Evolutionary conservation across 2,329 filamentous ascomycete species (phyloP).

Genomic region (Cryphonectria naterciae): DNA sequence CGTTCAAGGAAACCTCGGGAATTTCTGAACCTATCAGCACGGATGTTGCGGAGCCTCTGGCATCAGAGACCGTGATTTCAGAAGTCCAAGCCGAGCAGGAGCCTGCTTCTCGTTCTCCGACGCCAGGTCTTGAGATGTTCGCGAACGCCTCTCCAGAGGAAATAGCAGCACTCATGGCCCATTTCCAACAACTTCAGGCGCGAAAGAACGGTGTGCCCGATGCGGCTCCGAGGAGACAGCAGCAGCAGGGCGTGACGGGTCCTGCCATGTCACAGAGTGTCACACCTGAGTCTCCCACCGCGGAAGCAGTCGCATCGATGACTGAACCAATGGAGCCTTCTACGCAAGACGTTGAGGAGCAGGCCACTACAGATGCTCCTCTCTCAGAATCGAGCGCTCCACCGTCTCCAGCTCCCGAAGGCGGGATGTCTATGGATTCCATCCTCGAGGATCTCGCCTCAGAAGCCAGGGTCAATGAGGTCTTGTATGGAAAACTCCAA

Average conservation of each 20-base stretch:
- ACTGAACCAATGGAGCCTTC: background rate
- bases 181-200: slow-evolving; percentile 7
- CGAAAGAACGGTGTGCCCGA: background rate
- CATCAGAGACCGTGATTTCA: background rate
- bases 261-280: background rate
- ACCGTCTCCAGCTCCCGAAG: background rate
- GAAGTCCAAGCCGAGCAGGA: background rate
- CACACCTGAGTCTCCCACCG: background rate
- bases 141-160: slow-evolving; percentile 10
- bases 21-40: too few relatives aligned
- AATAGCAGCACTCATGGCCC: slow-evolving; percentile 14
- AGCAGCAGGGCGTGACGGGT: slow-evolving; percentile 5
- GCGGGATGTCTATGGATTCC: slow-evolving; percentile 1
- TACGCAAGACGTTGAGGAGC: background rate
- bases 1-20: background rate
- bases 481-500: background rate
- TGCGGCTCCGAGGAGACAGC: background rate
- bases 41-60: background rate
- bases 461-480: background rate
- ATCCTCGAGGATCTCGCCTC: slow-evolving; percentile 8
- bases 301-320: slow-evolving; percentile 8
- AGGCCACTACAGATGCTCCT: background rate
- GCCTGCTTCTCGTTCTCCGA: background rate
- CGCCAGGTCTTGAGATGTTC: slow-evolving; percentile 11
- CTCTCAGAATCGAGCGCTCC: background rate